These are phyloP conservation scores for Hymenoscyphus occultus DNA, from an alignment of 2,329 filamentous ascomycete genomes.

Conservation along the genomic window DNA sequence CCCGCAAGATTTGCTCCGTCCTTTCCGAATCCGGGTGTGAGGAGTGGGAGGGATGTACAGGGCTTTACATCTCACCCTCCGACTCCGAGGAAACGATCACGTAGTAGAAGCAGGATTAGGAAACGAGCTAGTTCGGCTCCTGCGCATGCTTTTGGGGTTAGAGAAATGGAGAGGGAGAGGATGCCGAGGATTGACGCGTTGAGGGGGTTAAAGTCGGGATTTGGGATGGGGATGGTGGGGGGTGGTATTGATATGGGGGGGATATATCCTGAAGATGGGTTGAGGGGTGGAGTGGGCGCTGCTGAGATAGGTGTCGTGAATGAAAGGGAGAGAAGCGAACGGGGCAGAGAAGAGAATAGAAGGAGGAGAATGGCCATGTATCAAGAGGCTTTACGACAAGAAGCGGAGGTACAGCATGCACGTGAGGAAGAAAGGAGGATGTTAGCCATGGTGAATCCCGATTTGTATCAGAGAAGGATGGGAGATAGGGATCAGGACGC, in stretches of 20 bases:
- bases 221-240: background rate
- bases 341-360: background rate
- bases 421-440: background rate
- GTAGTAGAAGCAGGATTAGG: constrained; percentile 1
- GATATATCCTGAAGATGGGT: background rate
- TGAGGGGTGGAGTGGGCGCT: background rate
- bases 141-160: background rate
- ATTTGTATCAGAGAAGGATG: background rate
- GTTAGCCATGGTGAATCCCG: background rate
- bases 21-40: background rate
- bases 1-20: background rate
- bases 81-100: background rate
- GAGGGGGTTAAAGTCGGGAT: background rate
- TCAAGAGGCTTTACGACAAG: background rate
- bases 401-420: background rate
- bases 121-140: background rate
- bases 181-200: background rate
- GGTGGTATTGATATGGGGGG: background rate
- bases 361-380: background rate
- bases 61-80: background rate
- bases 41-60: background rate
- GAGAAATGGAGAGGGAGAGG: background rate
- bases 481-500: background rate
- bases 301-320: background rate
- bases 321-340: background rate